phyloP scores from a whole-genome alignment of 257 asterid species.

The Phtheirospermum japonicum region DNA sequence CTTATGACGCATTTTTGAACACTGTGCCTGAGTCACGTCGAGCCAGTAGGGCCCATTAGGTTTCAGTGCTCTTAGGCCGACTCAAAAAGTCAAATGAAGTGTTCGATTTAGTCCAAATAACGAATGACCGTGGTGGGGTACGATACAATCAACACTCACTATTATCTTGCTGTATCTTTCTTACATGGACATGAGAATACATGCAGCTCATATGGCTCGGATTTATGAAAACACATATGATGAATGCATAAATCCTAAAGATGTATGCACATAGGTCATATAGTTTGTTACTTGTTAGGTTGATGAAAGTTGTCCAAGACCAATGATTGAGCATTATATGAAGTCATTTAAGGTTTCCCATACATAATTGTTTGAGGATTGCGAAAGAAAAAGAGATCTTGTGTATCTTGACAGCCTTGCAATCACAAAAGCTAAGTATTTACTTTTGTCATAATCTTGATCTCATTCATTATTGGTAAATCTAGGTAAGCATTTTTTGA shows the following conservation, averaged over 20 bases:
- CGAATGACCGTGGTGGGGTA: no score
- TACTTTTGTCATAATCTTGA: conserved; percentile 30
- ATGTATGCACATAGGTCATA: conserved; percentile 7
- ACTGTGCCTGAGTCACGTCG: no score
- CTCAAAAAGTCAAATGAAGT: no score
- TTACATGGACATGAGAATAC: conserved; percentile 12
- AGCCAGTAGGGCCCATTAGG: no score
- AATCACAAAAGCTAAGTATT: conserved; percentile 27
- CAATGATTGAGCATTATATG: conserved; percentile 27
- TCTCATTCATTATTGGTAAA: conserved; percentile 1
- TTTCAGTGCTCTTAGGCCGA: no score
- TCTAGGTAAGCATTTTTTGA: not conserved
- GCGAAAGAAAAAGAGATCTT: conserved; percentile 29
- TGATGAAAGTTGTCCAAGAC: not conserved
- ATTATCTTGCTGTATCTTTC: conserved; percentile 2
- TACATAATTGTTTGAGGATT: conserved; percentile 10
- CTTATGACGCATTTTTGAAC: no score
- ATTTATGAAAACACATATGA: no score
- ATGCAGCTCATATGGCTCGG: not conserved
- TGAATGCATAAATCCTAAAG: no score
- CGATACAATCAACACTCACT: conserved; percentile 11
- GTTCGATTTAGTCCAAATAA: no score
- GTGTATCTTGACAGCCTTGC: conserved; percentile 39
- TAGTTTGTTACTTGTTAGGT: conserved; percentile 8
- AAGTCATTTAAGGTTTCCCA: conserved; percentile 24